Conservation (phyloP, 306 rosid species). For the Vigna trinervia region DNA sequence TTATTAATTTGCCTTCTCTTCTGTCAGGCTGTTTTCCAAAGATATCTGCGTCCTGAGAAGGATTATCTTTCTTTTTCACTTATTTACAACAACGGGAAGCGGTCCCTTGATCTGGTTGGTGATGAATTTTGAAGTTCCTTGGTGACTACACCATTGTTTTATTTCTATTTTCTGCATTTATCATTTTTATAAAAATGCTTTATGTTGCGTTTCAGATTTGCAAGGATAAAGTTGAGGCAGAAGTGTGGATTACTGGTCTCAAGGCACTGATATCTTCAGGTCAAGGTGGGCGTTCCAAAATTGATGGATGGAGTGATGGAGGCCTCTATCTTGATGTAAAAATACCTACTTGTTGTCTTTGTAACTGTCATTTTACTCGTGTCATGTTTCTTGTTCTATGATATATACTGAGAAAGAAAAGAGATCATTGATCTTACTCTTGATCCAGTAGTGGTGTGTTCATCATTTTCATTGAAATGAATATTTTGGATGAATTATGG, state of each 20-base stretch:
- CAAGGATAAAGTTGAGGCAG: slow-evolving; percentile 95
- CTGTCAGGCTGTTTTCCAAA: slow-evolving; percentile 88
- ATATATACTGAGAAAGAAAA: slow-evolving; percentile 13
- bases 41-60: slow-evolving; percentile 86
- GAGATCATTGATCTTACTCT: slow-evolving; percentile 4
- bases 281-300: slow-evolving; percentile 96
- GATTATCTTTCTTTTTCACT: slow-evolving; percentile 95
- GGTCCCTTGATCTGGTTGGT: slow-evolving; percentile 96
- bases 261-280: slow-evolving; percentile 74
- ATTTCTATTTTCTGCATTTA: slow-evolving; percentile 28
- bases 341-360: slow-evolving; percentile 44
- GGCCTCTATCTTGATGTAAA: slow-evolving; percentile 89
- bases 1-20: slow-evolving; percentile 36
- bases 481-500: slow-evolving; percentile 16
- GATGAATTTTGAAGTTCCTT: slow-evolving; percentile 41
- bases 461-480: slow-evolving; percentile 32
- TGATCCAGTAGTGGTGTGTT: slow-evolving; percentile 32
- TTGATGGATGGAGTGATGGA: slow-evolving; percentile 98
- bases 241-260: slow-evolving; percentile 94
- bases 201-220: slow-evolving; percentile 69
- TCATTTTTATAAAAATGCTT: slow-evolving; percentile 7
- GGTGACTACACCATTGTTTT: slow-evolving; percentile 1
- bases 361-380: slow-evolving; percentile 37
- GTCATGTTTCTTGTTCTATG: slow-evolving; percentile 25
- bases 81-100: slow-evolving; percentile 91